Percentiles rank a stretch among this genome's conserved stretches.
phyloP scores from a whole-genome alignment of 495 filamentous ascomycete species.

The Trichocladium antarcticum region DNA sequence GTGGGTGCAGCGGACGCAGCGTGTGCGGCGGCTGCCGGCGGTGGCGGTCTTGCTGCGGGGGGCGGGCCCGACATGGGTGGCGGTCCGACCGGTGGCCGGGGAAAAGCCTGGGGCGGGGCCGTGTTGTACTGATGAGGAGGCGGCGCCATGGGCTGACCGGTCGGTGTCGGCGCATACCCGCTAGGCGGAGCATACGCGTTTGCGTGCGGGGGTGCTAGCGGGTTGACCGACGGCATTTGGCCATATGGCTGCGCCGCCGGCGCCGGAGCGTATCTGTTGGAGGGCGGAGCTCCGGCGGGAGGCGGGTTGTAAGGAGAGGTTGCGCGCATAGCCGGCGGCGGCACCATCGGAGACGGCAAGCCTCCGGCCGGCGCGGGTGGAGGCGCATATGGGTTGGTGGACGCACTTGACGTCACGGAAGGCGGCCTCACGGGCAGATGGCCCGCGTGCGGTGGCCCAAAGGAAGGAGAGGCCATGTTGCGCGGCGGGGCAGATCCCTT shows the following conservation, averaged over 20 bases:
- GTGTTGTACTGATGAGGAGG: conserved; percentile 27
- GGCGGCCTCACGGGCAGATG: conserved; percentile 44
- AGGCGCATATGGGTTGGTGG: conserved; percentile 65
- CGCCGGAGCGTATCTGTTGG: conserved; percentile 77
- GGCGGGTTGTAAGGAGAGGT: conserved; percentile 84
- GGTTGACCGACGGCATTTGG: conserved; percentile 24
- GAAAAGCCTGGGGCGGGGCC: conserved; percentile 23
- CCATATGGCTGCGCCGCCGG: conserved; percentile 48
- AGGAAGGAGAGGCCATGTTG: conserved; percentile 41
- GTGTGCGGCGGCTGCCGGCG: conserved; percentile 41
- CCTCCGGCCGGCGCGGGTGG: conserved; percentile 34
- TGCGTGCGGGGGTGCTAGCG: conserved; percentile 30
- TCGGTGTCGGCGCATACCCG: conserved; percentile 47
- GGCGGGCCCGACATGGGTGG: conserved; percentile 40
- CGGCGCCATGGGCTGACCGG: conserved; percentile 17
- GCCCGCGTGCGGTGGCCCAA: conserved; percentile 39
- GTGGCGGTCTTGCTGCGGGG: conserved; percentile 35
- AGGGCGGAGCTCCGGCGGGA: conserved; percentile 58
- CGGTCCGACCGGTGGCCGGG: conserved; percentile 26
- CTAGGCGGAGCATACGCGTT: conserved; percentile 25
- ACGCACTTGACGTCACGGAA: conserved; percentile 54
- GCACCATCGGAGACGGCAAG: conserved; percentile 34
- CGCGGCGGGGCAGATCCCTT: conserved; percentile 44
- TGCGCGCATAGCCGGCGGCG: conserved; percentile 54
- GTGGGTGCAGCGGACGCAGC: conserved; percentile 20